Base-by-base conservation (phyloP, 495 filamentous ascomycete species). In the Podospora pseudopauciseta region DNA sequence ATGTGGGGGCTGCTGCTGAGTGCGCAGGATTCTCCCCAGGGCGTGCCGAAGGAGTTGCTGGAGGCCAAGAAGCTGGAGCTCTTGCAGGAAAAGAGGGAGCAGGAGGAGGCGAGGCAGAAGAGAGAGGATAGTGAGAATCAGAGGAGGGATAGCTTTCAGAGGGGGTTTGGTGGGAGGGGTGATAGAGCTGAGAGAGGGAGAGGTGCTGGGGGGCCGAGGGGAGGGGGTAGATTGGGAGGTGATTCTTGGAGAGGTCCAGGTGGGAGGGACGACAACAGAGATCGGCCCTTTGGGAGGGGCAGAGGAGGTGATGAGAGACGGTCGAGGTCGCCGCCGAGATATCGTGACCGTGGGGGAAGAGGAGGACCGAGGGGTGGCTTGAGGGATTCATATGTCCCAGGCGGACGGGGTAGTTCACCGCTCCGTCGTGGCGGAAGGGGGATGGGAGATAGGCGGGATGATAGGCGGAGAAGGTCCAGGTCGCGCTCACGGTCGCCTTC, bases 11-110 rank as follows among this genome's bases (percentile, higher is more conserved):
- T 97, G 18, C 91, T 93, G 69, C 81, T 98, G 54, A 97, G 94
- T 74, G 95, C 91, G 16, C 95, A 99, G 77, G 82, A 86, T 60
- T 97, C 89, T 75, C 86, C 91, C 1, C 91, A 94, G 77, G 94
- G 94, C 59, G 92, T 99, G 53, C 95, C 95, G 0, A 93, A 96
- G 76, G 94, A 98, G 79, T 82, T 99, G 39, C 76, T 99, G 6
- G 96, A 98, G 75, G 92, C 94, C 4, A 99, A 99, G 84, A 99
- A 97, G 80, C 81, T 91, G 23, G 95, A 98, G 75, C 82, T 99
- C 53, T 90, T 94, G 49, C 92, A 97, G 77, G 92, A 97, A 73
- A 96, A 96, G 94, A 87, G 91, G 56, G 90, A 94, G 65, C 91
- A 91, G 3, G 92, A 93, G 77, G 86, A 91, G 67, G 85, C 85